Conservation (phyloP, 768 basidiomycete genomes). For the Termitomyces sp. region DNA sequence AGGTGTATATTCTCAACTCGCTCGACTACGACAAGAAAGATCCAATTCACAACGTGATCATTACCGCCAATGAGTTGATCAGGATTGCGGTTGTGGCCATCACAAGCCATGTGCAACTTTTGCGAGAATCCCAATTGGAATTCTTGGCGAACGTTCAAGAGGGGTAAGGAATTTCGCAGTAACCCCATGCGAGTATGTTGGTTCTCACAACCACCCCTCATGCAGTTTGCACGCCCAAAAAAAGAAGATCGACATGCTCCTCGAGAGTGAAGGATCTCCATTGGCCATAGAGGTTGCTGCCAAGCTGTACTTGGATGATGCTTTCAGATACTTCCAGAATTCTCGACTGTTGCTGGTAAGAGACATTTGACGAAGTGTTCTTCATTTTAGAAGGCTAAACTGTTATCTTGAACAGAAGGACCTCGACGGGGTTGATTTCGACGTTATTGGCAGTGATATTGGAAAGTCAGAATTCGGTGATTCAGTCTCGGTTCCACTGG, state of each 20-base stretch:
- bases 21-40: not conserved
- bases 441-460: not conserved
- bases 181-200: not conserved
- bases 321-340: not conserved
- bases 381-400: not conserved
- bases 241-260: not conserved
- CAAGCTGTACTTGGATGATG: not conserved
- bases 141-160: not conserved
- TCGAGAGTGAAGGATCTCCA: not conserved
- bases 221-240: not conserved
- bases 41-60: not conserved
- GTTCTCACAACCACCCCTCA: not conserved
- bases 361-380: not conserved
- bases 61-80: not conserved
- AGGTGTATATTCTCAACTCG: not conserved
- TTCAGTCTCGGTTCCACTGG: not conserved
- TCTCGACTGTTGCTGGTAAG: not conserved
- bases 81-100: not conserved
- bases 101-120: not conserved
- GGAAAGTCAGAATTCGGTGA: not conserved
- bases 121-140: not conserved
- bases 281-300: not conserved
- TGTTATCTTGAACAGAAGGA: not conserved
- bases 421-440: not conserved
- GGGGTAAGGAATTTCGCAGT: not conserved